Base-by-base conservation (phyloP, 176 grass and related monocot genomes). In the Oryza brachyantha region DNA sequence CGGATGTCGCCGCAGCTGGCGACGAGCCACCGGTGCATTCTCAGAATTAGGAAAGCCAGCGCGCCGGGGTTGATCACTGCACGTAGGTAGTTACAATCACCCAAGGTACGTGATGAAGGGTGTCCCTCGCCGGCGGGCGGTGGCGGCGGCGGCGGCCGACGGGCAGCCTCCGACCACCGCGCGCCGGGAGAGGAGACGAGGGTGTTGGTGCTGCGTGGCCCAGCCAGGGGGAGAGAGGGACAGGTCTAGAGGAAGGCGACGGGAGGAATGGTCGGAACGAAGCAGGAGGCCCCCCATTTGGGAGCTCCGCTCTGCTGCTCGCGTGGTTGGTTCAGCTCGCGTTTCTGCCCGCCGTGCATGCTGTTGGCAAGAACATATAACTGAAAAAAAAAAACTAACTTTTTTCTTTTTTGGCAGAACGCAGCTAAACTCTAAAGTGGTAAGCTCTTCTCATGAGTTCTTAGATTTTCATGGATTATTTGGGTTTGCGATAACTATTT, bases 21-120 rank as follows among this genome's bases (percentile, higher is more conserved):
- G 37, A 89, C 65, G 87, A 89, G 36, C 87, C 87, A 89, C 0
- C 87, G 77, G 21, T 81, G 82, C 82, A 89, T 89, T 14, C n/a
- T 81, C 2, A 50, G 68, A 17, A 43, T 76, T 1, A 52, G 75
- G 29, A 43, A 10, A 31, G 63, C 19, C 1, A 64, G 61, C 7
- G 10, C 10, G 3, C 2, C 27, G 28, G 19, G 19, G 38, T 11
- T 21, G 62, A 21, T 4, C 27, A 0, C 35, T 32, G n/a, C 32
- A 22, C 31, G 19, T 14, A 74, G 24, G 24, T 76, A 19, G 38
- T 6, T 2, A 22, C n/a, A n/a, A n/a, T n/a, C n/a, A n/a, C n/a
- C n/a, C n/a, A n/a, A n/a, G n/a, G n/a, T n/a, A n/a, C n/a, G n/a
- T n/a, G n/a, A n/a, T n/a, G n/a, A n/a, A n/a, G n/a, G 26, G 22